Base-by-base conservation (phyloP, 768 basidiomycete genomes). In the Boletus speciosus region DNA sequence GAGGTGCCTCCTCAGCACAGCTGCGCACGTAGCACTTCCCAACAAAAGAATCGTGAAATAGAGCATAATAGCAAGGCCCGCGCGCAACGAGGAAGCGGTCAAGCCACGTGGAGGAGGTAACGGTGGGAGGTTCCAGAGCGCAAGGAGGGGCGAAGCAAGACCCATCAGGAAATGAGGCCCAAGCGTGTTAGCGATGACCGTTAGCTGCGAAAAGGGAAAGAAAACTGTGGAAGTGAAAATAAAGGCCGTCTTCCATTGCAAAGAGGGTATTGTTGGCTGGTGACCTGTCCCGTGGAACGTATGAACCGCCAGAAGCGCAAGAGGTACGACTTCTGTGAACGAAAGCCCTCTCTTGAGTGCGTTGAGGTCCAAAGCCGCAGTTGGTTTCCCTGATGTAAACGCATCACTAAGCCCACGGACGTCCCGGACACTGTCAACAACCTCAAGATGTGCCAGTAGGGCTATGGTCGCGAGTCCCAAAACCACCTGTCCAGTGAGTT, bases 181-280 rank as follows among this genome's bases (percentile, higher is more conserved):
- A 49, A 92, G 73, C 7, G 88, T 84, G 70, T 98, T 98, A 55
- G 87, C 69, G 3, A 81, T 68, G 6, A 93, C 86, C 25, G 92
- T 84, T 2, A 89, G 42, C 0, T 85, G 85, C 0, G 94, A 85
- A 61, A 83, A 81, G 0, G 88, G 85, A 66, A 91, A 93, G 11
- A 72, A 75, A 41, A 93, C 74, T 1, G 78, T 82, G 4, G 81
- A 74, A 2, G 84, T 81, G 51, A 99, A 78, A 29, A 98, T 68
- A 71, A 98, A 99, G 7, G 90, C 95, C 1, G 87, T 73, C 69
- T 97, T 97, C 97, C 96, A 99, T 61, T 98, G 96, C 40, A 99
- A 81, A 3, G 91, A 88, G 1, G 92, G 81, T 37, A 98, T 77
- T 4, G 86, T 86, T 1, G 93, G 80, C 71, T 98, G 94, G 64